These are phyloP conservation scores for Cryptomeria japonica DNA, from an alignment of 75 land plant species.

Conservation along the genomic window DNA sequence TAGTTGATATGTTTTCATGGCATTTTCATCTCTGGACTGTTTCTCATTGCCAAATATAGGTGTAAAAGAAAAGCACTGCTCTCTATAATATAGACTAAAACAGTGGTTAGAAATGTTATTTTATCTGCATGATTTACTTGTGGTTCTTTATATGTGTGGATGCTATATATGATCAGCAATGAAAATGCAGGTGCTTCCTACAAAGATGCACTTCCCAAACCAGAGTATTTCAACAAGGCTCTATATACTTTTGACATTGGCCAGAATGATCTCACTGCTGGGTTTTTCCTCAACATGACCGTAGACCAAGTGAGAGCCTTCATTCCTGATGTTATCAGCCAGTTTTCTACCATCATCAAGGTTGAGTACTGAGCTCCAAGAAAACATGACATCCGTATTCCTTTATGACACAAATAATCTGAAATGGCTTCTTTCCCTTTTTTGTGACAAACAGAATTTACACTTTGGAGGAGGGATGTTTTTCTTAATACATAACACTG, in stretches of 20 bases:
- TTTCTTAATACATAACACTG: constrained; percentile 60
- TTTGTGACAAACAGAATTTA: constrained; percentile 31
- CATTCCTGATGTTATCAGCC: constrained; percentile 34
- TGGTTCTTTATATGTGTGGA: neutral
- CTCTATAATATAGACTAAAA: neutral
- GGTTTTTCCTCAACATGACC: constrained; percentile 32
- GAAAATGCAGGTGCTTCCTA: constrained; percentile 9
- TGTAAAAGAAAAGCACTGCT: no score
- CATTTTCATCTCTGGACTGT: no score
- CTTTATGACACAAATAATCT: neutral
- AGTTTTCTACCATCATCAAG: constrained; percentile 30
- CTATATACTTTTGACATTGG: constrained; percentile 60
- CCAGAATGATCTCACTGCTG: constrained; percentile 52
- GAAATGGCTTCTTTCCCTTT: neutral
- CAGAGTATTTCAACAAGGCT: constrained; percentile 34
- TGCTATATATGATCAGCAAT: neutral
- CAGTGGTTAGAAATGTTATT: neutral
- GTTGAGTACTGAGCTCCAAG: constrained; percentile 10
- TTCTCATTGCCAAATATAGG: no score
- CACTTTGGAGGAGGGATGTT: constrained; percentile 36
- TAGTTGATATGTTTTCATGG: no score
- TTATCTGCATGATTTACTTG: neutral
- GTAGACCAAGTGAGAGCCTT: constrained; percentile 23
- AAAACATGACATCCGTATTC: neutral
- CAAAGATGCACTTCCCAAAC: constrained; percentile 29